phyloP scores from a whole-genome alignment of 2,329 filamentous ascomycete genomes.

The Monosporascus sp. region DNA sequence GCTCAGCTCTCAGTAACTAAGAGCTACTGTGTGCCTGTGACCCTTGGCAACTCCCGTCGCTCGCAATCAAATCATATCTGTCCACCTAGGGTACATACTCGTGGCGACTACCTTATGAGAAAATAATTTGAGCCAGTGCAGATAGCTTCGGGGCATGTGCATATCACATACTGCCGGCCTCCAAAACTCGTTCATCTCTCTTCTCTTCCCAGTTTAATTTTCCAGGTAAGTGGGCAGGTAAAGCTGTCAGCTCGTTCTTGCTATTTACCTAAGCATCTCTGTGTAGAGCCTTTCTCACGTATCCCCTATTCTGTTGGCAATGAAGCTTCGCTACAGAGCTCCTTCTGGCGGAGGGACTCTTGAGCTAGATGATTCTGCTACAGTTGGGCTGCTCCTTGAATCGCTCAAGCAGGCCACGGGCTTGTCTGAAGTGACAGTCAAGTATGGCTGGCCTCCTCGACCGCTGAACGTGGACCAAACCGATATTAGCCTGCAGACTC shows the following conservation, averaged over 20 bases:
- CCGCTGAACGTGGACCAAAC: slow-evolving; percentile 55
- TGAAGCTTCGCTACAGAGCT: slow-evolving; percentile 71
- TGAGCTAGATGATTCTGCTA: slow-evolving; percentile 62
- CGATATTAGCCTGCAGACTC: slow-evolving; percentile 40
- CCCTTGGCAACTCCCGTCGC: no score
- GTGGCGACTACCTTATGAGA: no score
- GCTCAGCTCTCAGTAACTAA: no score
- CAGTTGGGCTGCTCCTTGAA: slow-evolving; percentile 54
- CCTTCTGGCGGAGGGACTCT: slow-evolving; percentile 69
- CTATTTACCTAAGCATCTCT: neutral
- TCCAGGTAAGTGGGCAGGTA: neutral
- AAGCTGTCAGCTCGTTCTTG: neutral
- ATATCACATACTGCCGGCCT: no score
- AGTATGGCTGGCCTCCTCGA: slow-evolving; percentile 78
- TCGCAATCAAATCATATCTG: no score
- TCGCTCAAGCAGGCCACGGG: slow-evolving; percentile 60
- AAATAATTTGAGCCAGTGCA: no score
- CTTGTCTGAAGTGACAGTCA: slow-evolving; percentile 64
- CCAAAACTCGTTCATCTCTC: no score
- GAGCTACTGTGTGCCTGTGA: no score
- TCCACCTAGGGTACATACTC: no score
- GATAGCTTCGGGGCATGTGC: no score
- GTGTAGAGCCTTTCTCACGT: neutral
- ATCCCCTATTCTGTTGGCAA: slow-evolving; percentile 26
- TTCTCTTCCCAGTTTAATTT: no score